These are phyloP conservation scores for Irpex rosettiformis DNA, from an alignment of 1,284 basidiomycete genomes.

Conservation along the genomic window DNA sequence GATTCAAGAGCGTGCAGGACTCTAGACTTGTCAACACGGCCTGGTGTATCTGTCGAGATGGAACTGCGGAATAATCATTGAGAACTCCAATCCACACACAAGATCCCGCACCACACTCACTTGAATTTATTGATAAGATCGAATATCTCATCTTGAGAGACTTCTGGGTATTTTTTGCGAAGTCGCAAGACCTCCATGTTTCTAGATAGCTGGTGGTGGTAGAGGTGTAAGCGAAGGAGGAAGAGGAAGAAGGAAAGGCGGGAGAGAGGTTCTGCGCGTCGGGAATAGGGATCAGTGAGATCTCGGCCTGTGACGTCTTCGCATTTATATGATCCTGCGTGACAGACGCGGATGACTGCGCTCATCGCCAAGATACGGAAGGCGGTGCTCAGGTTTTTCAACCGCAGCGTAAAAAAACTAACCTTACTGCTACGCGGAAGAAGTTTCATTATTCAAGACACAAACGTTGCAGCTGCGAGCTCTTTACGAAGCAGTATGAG, in stretches of 20 bases:
- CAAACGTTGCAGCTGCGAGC: background rate
- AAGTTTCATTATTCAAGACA: background rate
- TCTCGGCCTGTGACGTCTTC: slow-evolving; percentile 13
- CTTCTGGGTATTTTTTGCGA: slow-evolving; percentile 92
- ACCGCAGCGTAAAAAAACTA: background rate
- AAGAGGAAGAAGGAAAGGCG: background rate
- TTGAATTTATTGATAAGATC: slow-evolving; percentile 92
- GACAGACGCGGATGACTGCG: background rate
- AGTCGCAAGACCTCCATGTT: slow-evolving; percentile 85
- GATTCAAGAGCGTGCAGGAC: slow-evolving; percentile 77
- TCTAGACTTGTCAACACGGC: slow-evolving; percentile 79
- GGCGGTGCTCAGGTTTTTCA: slow-evolving; percentile 6
- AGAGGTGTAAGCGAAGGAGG: background rate
- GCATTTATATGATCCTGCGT: slow-evolving; percentile 9
- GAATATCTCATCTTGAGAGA: slow-evolving; percentile 90
- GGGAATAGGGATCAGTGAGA: background rate
- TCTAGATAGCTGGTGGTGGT: slow-evolving; percentile 7
- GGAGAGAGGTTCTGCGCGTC: background rate
- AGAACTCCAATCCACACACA: slow-evolving; percentile 12
- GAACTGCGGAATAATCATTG: slow-evolving; percentile 55
- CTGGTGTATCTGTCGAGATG: slow-evolving; percentile 83
- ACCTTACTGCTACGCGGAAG: background rate
- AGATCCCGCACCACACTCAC: slow-evolving; percentile 50
- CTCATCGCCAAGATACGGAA: slow-evolving; percentile 8
- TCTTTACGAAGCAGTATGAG: background rate